Conservation (phyloP, 495 filamentous ascomycete genomes). For the Penicillium antarcticum region DNA sequence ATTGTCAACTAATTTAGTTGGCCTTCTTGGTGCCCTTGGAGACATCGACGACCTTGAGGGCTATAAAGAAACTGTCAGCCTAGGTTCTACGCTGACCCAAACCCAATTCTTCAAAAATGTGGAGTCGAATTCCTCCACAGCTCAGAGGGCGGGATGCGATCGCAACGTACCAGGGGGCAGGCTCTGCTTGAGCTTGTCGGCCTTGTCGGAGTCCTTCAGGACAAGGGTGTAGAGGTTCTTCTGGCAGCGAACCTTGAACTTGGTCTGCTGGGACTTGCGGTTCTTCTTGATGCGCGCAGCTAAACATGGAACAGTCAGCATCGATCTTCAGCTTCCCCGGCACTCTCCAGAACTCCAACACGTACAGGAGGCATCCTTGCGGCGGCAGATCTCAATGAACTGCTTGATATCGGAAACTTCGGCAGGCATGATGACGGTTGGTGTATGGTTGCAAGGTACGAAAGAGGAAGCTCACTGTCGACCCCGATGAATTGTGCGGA, state of each 20-base stretch:
- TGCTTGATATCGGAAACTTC: slow-evolving; percentile 99
- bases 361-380: slow-evolving; percentile 96
- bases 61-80: slow-evolving; percentile 44
- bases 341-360: slow-evolving; percentile 18
- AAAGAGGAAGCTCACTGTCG: slow-evolving; percentile 17
- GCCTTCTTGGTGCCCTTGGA: slow-evolving; percentile 68
- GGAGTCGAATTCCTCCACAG: neutral
- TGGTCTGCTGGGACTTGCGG: slow-evolving; percentile 81
- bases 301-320: slow-evolving; percentile 35
- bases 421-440: slow-evolving; percentile 74
- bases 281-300: slow-evolving; percentile 98
- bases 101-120: neutral
- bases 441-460: slow-evolving; percentile 19
- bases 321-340: slow-evolving; percentile 4
- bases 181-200: slow-evolving; percentile 99
- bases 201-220: slow-evolving; percentile 97
- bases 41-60: slow-evolving; percentile 72
- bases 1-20: slow-evolving; percentile 36
- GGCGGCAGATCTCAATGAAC: slow-evolving; percentile 99
- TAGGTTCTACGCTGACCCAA: neutral
- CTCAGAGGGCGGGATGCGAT: slow-evolving; percentile 2
- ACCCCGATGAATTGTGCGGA: slow-evolving; percentile 26
- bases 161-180: slow-evolving; percentile 81
- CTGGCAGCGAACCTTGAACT: slow-evolving; percentile 99
- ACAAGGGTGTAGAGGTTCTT: slow-evolving; percentile 94